Percentiles rank a stretch among this genome's conserved stretches.
These are phyloP conservation scores for Suhomyces kunorum DNA, from an alignment of 1,139 yeast genomes.

Conservation along the genomic window DNA sequence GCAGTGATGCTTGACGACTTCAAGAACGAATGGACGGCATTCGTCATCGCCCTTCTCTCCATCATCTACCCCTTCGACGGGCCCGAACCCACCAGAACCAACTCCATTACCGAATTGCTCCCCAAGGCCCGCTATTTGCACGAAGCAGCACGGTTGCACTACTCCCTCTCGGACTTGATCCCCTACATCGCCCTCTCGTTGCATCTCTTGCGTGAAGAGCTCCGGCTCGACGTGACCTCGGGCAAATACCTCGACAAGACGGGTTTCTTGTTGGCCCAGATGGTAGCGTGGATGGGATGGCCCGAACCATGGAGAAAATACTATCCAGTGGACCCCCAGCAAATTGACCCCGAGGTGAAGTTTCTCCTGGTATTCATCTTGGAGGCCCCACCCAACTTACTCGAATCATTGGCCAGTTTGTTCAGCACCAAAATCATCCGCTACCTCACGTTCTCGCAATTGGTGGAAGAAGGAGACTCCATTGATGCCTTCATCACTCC, in stretches of 20 bases:
- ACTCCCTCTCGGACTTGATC: slow-evolving; percentile 48
- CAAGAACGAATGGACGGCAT: slow-evolving; percentile 64
- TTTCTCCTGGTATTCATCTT: slow-evolving; percentile 48
- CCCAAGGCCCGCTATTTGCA: slow-evolving; percentile 41
- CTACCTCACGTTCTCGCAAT: slow-evolving; percentile 66
- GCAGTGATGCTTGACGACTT: slow-evolving; percentile 46
- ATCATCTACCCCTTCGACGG: slow-evolving; percentile 46
- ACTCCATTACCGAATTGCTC: slow-evolving; percentile 41
- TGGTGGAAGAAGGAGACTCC: slow-evolving; percentile 63
- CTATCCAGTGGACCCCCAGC: slow-evolving; percentile 40
- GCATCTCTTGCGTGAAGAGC: slow-evolving; percentile 79
- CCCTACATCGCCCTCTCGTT: slow-evolving; percentile 69
- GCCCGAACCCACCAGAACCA: slow-evolving; percentile 19
- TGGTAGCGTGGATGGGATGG: slow-evolving; percentile 77
- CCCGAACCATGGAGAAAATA: slow-evolving; percentile 62
- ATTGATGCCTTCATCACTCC: slow-evolving; percentile 67
- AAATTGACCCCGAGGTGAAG: slow-evolving; percentile 27
- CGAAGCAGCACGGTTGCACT: slow-evolving; percentile 30
- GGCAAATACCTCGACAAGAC: slow-evolving; percentile 38
- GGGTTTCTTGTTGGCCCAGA: slow-evolving; percentile 58
- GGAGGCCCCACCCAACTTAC: slow-evolving; percentile 55
- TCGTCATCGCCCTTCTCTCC: slow-evolving; percentile 53
- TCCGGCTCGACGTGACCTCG: slow-evolving; percentile 56
- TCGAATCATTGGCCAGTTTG: slow-evolving; percentile 55
- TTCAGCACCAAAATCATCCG: slow-evolving; percentile 49